These are phyloP conservation scores for Aspergillus niger DNA, from an alignment of 2,329 filamentous ascomycete genomes.

Conservation along the genomic window DNA sequence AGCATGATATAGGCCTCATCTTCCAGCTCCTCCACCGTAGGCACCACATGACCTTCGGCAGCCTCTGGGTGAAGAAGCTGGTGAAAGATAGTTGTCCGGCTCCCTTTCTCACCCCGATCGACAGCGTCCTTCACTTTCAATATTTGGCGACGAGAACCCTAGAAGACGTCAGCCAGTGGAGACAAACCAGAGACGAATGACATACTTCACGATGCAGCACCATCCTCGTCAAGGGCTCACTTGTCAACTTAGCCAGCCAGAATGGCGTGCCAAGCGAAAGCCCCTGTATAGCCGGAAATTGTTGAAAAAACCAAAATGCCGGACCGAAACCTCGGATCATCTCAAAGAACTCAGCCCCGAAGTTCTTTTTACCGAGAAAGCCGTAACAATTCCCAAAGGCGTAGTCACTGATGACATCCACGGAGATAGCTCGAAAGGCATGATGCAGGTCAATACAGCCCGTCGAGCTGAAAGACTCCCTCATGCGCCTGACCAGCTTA, in stretches of 20 bases:
- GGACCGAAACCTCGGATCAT: slow-evolving; percentile 24
- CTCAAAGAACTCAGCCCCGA: slow-evolving; percentile 24
- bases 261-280: slow-evolving; percentile 19
- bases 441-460: slow-evolving; percentile 25
- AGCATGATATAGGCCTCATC: slow-evolving; percentile 32
- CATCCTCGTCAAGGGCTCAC: slow-evolving; percentile 17
- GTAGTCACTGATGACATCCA: slow-evolving; percentile 35
- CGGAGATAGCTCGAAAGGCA: slow-evolving; percentile 29
- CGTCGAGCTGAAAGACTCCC: slow-evolving; percentile 16
- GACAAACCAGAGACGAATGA: not conserved
- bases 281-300: slow-evolving; percentile 22
- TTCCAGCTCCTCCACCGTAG: slow-evolving; percentile 27
- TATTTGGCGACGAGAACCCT: slow-evolving; percentile 20
- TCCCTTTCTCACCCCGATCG: slow-evolving; percentile 18
- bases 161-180: not conserved
- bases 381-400: slow-evolving; percentile 26
- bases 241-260: slow-evolving; percentile 21
- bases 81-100: slow-evolving; percentile 27
- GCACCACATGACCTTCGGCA: slow-evolving; percentile 20
- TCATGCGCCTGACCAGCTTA: slow-evolving; percentile 26
- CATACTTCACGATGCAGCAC: slow-evolving; percentile 21
- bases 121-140: slow-evolving; percentile 21
- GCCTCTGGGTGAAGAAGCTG: slow-evolving; percentile 21
- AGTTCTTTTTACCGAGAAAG: slow-evolving; percentile 22
- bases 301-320: slow-evolving; percentile 27